Conservation (phyloP, 805 yeast species). For the Barnettozyma salicaria region DNA sequence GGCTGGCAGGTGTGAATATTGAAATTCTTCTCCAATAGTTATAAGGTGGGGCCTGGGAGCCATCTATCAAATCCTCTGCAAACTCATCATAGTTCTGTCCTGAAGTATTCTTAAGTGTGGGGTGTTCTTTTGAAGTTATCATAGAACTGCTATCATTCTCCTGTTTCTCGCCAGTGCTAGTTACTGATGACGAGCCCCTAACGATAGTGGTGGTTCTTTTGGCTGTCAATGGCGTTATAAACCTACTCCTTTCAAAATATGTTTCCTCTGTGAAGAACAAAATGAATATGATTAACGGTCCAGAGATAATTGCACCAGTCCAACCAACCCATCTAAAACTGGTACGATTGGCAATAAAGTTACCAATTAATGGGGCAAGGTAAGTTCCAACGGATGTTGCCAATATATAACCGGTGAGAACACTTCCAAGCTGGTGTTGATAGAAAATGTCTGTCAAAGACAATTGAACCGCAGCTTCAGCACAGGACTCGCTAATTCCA, state of each 20-base stretch:
- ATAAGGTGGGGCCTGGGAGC: slow-evolving; percentile 36
- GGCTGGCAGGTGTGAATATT: slow-evolving; percentile 50
- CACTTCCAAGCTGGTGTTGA: slow-evolving; percentile 70
- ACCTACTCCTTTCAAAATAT: slow-evolving; percentile 48
- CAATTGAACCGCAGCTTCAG: slow-evolving; percentile 65
- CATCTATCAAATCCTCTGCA: slow-evolving; percentile 30
- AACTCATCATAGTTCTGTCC: background rate
- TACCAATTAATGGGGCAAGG: slow-evolving; percentile 74
- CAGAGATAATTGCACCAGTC: slow-evolving; percentile 58
- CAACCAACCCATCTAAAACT: slow-evolving; percentile 81
- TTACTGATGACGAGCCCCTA: background rate
- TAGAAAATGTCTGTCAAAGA: slow-evolving; percentile 68
- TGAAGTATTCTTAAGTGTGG: background rate
- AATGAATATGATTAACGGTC: slow-evolving; percentile 46
- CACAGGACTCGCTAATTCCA: slow-evolving; percentile 75
- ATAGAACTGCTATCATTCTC: slow-evolving; percentile 2
- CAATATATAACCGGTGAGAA: slow-evolving; percentile 66
- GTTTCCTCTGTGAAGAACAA: slow-evolving; percentile 69
- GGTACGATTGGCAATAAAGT: slow-evolving; percentile 54
- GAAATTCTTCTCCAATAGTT: slow-evolving; percentile 43
- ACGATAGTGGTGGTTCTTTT: slow-evolving; percentile 15
- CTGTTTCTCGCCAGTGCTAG: slow-evolving; percentile 17
- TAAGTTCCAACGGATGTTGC: slow-evolving; percentile 74
- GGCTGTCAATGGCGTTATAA: slow-evolving; percentile 28
- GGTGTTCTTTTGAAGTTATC: background rate